These are phyloP conservation scores for Nakazawaea ernobii DNA, from an alignment of 805 yeast genomes.

Conservation along the genomic window DNA sequence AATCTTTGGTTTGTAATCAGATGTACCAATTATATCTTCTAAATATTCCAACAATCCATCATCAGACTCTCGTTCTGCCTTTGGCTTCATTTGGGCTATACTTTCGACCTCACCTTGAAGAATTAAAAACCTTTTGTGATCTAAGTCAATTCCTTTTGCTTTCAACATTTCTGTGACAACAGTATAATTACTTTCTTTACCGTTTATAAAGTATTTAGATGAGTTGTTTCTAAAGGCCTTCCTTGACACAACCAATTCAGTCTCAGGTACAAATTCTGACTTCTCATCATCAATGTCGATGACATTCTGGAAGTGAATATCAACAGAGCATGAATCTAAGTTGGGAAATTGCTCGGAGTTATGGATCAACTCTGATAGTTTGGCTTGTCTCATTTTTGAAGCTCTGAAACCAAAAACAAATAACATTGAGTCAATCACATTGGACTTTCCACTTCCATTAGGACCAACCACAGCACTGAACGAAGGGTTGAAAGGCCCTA, in stretches of 20 bases:
- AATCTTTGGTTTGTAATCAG: slow-evolving; percentile 72
- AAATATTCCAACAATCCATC: slow-evolving; percentile 92
- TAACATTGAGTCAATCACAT: slow-evolving; percentile 95
- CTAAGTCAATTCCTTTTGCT: slow-evolving; percentile 85
- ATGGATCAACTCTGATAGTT: slow-evolving; percentile 88
- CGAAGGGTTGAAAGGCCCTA: slow-evolving; percentile 92
- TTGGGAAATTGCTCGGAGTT: slow-evolving; percentile 71
- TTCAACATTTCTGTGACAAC: slow-evolving; percentile 72
- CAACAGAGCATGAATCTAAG: slow-evolving; percentile 78
- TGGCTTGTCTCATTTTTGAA: slow-evolving; percentile 92
- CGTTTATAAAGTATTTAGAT: slow-evolving; percentile 75
- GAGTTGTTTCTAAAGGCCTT: slow-evolving; percentile 71
- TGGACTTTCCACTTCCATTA: slow-evolving; percentile 96
- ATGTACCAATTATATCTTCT: slow-evolving; percentile 95
- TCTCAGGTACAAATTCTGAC: slow-evolving; percentile 42
- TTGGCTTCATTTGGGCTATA: slow-evolving; percentile 97
- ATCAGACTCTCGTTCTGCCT: slow-evolving; percentile 86
- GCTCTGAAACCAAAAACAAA: slow-evolving; percentile 98
- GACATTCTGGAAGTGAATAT: slow-evolving; percentile 79
- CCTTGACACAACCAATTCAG: slow-evolving; percentile 69
- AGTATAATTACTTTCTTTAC: slow-evolving; percentile 61
- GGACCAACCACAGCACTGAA: slow-evolving; percentile 98
- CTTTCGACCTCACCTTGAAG: slow-evolving; percentile 98
- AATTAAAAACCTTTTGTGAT: slow-evolving; percentile 90
- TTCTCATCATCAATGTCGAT: slow-evolving; percentile 42